Base-by-base conservation (phyloP, 2,329 filamentous ascomycete species). In the Phaeosphaeriaceae sp. region DNA sequence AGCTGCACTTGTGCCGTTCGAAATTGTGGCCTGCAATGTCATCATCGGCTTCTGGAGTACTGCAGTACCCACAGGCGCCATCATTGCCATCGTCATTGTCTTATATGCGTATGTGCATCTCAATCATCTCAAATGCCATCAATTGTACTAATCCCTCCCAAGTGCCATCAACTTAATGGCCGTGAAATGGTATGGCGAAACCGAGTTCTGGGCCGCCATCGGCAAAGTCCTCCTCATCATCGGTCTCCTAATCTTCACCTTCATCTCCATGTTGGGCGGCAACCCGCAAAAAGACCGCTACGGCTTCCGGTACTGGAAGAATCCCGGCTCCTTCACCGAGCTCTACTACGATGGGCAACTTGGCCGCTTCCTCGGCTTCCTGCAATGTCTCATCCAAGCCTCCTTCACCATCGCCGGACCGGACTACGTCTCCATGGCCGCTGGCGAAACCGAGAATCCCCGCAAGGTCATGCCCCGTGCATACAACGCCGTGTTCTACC, bases 241-340 rank as follows among this genome's bases (percentile, higher is more conserved):
- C 56, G 75, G 77, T 30, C 72, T 83, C 17, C 78, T 83, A 65
- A 71, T 78, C 60, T 83, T 82, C 79, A 94, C 92, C 1, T 92
- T 97, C 70, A 84, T 96, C 64, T 87, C 88, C 64, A 94, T 95
- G 89, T 80, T 95, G 0, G 93, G 92, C 8, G 93, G 91, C 2
- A 95, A 94, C 66, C 93, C 93, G 0, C 74, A 88, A 0, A 82
- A 86, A 60, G 77, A 79, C 54, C 70, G 72, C 15, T 79, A 76
- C 56, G 81, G 81, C n/a, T 83, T 83, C 67, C 73, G 80, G 2
- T 80, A 81, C 65, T 83, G 81, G 81, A 76, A 78, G 21, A 79
- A 86, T 0, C 91, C 91, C 0, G 91, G 91, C 1, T 83, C 91
- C 0, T 94, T 94, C 72, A 84, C 68, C 2, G 85, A 89, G 61